Percentiles rank a stretch among this genome's conserved stretches.
These are phyloP conservation scores for Neurospora sp. DNA, from an alignment of 495 filamentous ascomycete species.

Conservation along the genomic window DNA sequence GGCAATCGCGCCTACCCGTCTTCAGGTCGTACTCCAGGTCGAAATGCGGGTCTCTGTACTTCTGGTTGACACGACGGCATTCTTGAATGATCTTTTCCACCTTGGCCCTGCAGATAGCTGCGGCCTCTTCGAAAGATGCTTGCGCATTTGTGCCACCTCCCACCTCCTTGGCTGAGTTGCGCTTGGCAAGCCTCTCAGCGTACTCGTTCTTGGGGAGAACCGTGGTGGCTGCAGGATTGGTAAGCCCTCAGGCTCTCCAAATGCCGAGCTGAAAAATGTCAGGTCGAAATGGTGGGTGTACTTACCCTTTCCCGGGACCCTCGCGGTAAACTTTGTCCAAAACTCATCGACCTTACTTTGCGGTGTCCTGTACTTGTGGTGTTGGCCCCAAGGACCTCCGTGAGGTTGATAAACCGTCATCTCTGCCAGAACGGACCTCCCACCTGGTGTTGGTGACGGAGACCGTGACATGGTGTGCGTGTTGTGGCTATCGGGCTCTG, in stretches of 20 bases:
- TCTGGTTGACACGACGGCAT: conserved; percentile 76
- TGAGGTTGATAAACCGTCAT: conserved; percentile 8
- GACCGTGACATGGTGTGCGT: not conserved
- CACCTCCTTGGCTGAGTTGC: conserved; percentile 33
- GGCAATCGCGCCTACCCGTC: conserved; percentile 44
- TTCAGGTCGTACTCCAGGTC: conserved; percentile 78
- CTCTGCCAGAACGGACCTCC: conserved; percentile 13
- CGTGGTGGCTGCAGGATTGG: conserved; percentile 45
- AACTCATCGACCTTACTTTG: conserved; percentile 67
- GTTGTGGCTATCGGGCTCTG: not conserved
- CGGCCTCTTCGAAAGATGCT: conserved; percentile 66
- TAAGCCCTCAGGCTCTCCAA: not conserved
- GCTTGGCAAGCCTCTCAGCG: conserved; percentile 54
- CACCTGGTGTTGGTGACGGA: not conserved
- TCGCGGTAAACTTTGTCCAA: conserved; percentile 67
- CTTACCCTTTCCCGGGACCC: conserved; percentile 43
- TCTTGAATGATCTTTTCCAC: conserved; percentile 76
- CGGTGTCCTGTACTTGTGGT: conserved; percentile 41
- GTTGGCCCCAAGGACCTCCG: conserved; percentile 5
- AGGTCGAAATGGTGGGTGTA: not conserved
- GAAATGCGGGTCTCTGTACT: conserved; percentile 83
- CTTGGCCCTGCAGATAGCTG: conserved; percentile 55
- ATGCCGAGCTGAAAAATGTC: not conserved
- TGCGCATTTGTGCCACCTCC: conserved; percentile 27
- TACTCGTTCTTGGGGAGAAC: conserved; percentile 66